Conservation (phyloP, 352 stramenopile genomes). For the Aphanomyces invadans region DNA sequence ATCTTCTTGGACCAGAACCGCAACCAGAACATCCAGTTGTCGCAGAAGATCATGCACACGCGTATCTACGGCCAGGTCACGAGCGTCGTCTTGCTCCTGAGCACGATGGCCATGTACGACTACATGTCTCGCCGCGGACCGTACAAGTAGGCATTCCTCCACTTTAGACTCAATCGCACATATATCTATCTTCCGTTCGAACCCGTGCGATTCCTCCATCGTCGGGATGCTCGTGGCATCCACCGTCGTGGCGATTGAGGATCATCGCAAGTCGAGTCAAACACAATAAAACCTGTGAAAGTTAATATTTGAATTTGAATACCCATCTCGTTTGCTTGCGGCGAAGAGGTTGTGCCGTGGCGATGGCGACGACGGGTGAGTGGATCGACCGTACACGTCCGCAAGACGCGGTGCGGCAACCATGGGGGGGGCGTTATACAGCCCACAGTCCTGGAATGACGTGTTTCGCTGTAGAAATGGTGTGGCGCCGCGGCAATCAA, state of each 20-base stretch:
- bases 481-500: too few species aligned
- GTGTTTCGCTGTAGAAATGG: too few species aligned
- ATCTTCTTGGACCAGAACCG: constrained; percentile 65
- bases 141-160: constrained; percentile 39
- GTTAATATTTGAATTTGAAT: background rate
- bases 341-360: too few species aligned
- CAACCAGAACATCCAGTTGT: constrained; percentile 59
- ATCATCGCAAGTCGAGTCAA: too few species aligned
- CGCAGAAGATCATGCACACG: constrained; percentile 84
- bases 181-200: background rate
- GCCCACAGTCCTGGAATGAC: too few species aligned
- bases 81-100: constrained; percentile 58
- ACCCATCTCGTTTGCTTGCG: background rate
- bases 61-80: constrained; percentile 72
- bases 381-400: too few species aligned
- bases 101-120: constrained; percentile 80
- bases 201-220: too few species aligned
- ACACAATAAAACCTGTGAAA: background rate
- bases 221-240: too few species aligned
- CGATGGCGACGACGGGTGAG: too few species aligned
- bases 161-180: constrained; percentile 6
- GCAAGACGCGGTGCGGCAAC: too few species aligned
- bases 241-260: too few species aligned
- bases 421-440: too few species aligned
- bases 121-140: constrained; percentile 67